A percentile compares a stretch with the other conserved stretches of the same genome.
These are phyloP conservation scores for Anisodus tanguticus DNA, from an alignment of 257 asterid genomes.

Conservation along the genomic window DNA sequence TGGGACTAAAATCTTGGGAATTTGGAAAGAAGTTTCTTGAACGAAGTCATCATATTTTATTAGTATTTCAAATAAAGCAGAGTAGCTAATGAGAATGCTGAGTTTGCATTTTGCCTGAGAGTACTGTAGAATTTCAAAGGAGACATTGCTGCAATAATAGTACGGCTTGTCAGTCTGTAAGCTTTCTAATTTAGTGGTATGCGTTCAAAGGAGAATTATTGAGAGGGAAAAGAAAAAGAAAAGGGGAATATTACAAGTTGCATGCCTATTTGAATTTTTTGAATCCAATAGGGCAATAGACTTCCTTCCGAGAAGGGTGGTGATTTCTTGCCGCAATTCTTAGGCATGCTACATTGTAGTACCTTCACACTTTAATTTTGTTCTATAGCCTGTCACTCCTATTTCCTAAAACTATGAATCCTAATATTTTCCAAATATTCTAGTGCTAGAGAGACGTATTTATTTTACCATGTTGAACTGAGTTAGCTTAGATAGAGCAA, in stretches of 20 bases:
- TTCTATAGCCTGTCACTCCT: not conserved
- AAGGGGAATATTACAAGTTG: constrained; percentile 23
- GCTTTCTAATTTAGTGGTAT: constrained; percentile 29
- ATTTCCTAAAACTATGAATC: no score
- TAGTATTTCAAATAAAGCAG: no score
- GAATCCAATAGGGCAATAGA: not conserved
- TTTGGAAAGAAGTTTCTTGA: not conserved
- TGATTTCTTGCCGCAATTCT: constrained; percentile 22
- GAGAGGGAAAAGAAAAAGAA: not conserved
- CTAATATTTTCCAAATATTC: not conserved
- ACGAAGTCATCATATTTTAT: not conserved
- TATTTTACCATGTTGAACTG: not conserved
- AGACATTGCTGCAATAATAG: constrained; percentile 33
- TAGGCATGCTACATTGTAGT: not conserved
- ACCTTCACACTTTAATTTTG: not conserved
- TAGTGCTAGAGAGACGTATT: not conserved
- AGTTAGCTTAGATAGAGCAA: no score
- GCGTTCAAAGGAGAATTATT: constrained; percentile 15
- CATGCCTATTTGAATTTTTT: not conserved
- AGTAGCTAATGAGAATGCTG: not conserved
- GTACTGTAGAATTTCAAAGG: constrained; percentile 5
- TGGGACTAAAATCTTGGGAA: not conserved
- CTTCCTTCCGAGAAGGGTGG: constrained; percentile 28
- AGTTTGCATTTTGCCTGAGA: not conserved
- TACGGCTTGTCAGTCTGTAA: constrained; percentile 27